Evolutionary conservation across 2,329 filamentous ascomycete species (phyloP), one percentile per base, ranked within the genome.

Genomic region (Sordariomycetes sp.): DNA sequence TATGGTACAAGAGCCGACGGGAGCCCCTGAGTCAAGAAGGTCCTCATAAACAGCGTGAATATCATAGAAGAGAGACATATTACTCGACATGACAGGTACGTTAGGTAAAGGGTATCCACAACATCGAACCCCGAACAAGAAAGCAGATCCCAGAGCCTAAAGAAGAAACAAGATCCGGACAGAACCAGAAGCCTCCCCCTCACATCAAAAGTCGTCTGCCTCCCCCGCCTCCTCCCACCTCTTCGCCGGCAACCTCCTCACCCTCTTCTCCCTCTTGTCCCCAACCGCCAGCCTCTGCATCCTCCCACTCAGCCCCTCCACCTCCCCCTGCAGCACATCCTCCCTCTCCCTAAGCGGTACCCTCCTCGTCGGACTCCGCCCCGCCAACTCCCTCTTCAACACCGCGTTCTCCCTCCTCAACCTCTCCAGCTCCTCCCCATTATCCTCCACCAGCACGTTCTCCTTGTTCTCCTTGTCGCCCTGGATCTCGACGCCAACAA

Each of bases 391-490:
- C 39, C 86, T 78, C 65, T 84, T 84, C 25, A 91, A 68, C 2
- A 82, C 73, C 1, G 76, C 76, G 22, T 90, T 75, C 64, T 87
- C 86, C 25, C 79, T 77, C 15, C 84, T 77, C 42, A 92, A 74
- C 2, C 80, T 75, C 60, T 87, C 83, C 57, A 90, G 90, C 65
- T 91, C 87, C 54, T 82, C 72, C 64, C 87, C 81, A 1, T 90
- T 71, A 52, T 86, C 79, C 64, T 86, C 80, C 6, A 84, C 73
- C 1, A 81, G 67, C 2, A 80, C 70, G 52, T 85, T 85, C 66
- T 85, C 80, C 63, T 87, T 85, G 1, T 78, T 75, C 35, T 77
- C 75, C 53, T 57, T 53, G 75, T 52, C 8, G 54, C 51, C 82
- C 75, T 74, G 70, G 39, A 76, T 73, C 10, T 79, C 78, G 0